Conservation (phyloP, 305 asterid species). For the Fraxinus albicans region DNA sequence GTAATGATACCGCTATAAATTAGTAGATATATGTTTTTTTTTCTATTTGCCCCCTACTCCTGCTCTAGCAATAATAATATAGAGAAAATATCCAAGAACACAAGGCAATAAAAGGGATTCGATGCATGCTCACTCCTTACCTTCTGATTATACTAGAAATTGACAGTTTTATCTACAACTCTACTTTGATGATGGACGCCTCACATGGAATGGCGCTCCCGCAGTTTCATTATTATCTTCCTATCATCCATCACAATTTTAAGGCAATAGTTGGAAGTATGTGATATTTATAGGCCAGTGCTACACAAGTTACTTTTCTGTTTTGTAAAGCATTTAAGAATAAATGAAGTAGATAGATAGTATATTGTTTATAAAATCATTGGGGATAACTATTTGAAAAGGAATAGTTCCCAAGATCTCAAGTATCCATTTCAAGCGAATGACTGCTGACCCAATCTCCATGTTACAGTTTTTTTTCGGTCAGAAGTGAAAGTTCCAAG, state of each 20-base stretch:
- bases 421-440: neutral
- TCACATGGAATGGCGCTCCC: neutral
- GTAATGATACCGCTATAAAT: neutral
- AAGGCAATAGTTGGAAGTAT: neutral
- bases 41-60: neutral
- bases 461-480: neutral
- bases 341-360: neutral
- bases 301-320: neutral
- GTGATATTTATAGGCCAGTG: neutral
- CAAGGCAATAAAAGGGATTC: neutral
- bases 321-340: neutral
- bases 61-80: neutral
- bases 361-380: neutral
- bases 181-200: neutral
- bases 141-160: neutral
- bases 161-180: neutral
- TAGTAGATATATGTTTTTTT: neutral
- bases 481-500: neutral
- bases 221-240: neutral
- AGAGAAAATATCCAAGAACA: neutral
- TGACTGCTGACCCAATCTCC: neutral
- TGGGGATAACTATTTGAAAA: neutral
- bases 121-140: neutral
- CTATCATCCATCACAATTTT: neutral
- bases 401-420: neutral